Conservation (phyloP, 2,329 filamentous ascomycete genomes). For the Cordyceps javanica region DNA sequence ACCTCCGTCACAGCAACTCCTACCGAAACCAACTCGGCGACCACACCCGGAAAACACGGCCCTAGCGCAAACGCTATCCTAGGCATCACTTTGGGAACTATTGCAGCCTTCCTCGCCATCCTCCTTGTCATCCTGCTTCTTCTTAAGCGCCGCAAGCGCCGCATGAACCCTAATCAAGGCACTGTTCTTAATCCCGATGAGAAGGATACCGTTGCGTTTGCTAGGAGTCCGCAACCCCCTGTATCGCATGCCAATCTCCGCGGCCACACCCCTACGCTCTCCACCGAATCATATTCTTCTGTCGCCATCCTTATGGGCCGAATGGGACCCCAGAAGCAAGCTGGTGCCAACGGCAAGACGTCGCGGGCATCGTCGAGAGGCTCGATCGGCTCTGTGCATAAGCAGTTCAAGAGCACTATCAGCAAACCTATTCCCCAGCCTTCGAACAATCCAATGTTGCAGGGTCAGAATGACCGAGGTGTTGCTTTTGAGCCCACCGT, state of each 20-base stretch:
- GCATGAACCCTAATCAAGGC: constrained; percentile 31
- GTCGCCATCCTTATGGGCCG: constrained; percentile 63
- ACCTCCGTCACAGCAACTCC: constrained; percentile 12
- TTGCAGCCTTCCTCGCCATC: constrained; percentile 65
- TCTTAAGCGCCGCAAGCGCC: constrained; percentile 47
- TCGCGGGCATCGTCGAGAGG: constrained; percentile 48
- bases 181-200: constrained; percentile 46
- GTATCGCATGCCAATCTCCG: constrained; percentile 34
- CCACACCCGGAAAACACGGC: constrained; percentile 27
- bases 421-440: constrained; percentile 53
- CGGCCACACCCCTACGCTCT: constrained; percentile 47
- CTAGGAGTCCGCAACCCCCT: constrained; percentile 34
- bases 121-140: constrained; percentile 68
- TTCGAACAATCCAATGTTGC: constrained; percentile 25
- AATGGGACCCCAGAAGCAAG: constrained; percentile 38
- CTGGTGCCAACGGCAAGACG: constrained; percentile 41
- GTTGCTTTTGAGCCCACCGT: constrained; percentile 32
- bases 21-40: constrained; percentile 21
- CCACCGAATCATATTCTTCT: constrained; percentile 54
- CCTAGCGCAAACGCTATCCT: constrained; percentile 54
- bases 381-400: constrained; percentile 50
- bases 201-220: constrained; percentile 48
- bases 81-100: constrained; percentile 75
- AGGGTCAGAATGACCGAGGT: constrained; percentile 35
- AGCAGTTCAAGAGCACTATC: constrained; percentile 57